Evolutionary conservation across 805 yeast species (phyloP), one percentile per base, ranked within the genome.

Genomic region (Candida michaelii): DNA sequence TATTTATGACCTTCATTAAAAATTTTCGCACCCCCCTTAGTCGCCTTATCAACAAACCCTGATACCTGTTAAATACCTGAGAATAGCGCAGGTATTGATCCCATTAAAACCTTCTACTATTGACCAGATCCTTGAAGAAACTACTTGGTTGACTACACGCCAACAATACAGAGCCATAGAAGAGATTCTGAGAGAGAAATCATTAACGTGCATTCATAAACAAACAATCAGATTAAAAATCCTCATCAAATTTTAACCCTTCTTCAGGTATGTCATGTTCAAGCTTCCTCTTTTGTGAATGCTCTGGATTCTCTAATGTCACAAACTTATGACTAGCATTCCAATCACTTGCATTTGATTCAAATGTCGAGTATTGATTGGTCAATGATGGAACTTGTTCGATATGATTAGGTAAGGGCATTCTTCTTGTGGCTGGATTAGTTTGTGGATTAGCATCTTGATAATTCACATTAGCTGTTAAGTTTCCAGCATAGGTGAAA

Each of bases 161-260:
- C n/a, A n/a, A n/a, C n/a, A n/a, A n/a, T n/a, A n/a, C n/a, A n/a
- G n/a, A n/a, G n/a, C n/a, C n/a, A n/a, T 21, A 9, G 24, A 21
- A n/a, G n/a, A n/a, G n/a, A n/a, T n/a, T n/a, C n/a, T n/a, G n/a
- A n/a, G n/a, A n/a, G n/a, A n/a, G n/a, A n/a, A n/a, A n/a, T n/a
- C n/a, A n/a, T n/a, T 21, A 10, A 34, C 38, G 18, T 29, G 4
- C 17, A 36, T 36, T 36, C 19, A 29, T 23, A 14, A 31, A 21
- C 23, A 21, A 21, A 21, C 23, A n/a, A n/a, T n/a, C n/a, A n/a
- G n/a, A n/a, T 55, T 55, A 77, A 48, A 77, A 77, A 29, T 76
- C 79, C 46, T 76, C 82, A 48, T 73, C 56, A 47, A 77, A 74
- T 33, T 58, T 59, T 31, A 77, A 59, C 10, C 66, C 63, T 12